Evolutionary conservation across 441 rosid species (phyloP).

Genomic region (Gossypium gossypioides): DNA sequence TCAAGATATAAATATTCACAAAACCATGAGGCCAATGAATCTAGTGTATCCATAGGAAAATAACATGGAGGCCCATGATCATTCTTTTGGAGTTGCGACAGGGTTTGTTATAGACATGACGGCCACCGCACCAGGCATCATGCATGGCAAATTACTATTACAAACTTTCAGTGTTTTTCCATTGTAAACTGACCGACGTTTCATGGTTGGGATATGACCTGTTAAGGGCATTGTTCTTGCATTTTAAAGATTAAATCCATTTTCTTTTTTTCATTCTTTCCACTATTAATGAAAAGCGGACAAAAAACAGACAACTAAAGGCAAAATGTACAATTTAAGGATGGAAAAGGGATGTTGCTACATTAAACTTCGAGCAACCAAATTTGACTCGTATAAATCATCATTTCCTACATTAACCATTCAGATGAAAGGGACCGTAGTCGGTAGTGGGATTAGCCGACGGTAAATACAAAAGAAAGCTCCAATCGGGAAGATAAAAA

Average conservation of each 20-base stretch:
- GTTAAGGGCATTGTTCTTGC: too few species aligned
- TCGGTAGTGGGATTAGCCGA: background rate
- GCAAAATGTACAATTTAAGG: background rate
- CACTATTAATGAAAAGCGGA: background rate
- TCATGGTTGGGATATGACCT: background rate
- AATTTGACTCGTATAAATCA: background rate
- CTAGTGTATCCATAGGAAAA: too few species aligned
- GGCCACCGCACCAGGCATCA: too few species aligned
- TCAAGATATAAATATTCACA: too few species aligned
- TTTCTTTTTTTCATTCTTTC: too few species aligned
- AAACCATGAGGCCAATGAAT: too few species aligned
- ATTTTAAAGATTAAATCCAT: too few species aligned
- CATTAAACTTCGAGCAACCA: slow-evolving; percentile 10
- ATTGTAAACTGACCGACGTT: background rate
- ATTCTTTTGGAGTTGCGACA: too few species aligned
- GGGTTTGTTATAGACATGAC: too few species aligned
- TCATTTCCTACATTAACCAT: slow-evolving; percentile 16
- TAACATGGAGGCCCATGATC: too few species aligned
- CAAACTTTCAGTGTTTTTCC: background rate
- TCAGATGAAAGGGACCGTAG: background rate
- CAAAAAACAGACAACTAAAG: background rate
- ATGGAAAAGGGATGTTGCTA: slow-evolving; percentile 1
- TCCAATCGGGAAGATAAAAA: background rate
- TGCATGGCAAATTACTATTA: background rate
- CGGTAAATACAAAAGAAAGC: background rate